Conservation (phyloP, 352 stramenopile genomes). For the Phytophthora aleatoria region DNA sequence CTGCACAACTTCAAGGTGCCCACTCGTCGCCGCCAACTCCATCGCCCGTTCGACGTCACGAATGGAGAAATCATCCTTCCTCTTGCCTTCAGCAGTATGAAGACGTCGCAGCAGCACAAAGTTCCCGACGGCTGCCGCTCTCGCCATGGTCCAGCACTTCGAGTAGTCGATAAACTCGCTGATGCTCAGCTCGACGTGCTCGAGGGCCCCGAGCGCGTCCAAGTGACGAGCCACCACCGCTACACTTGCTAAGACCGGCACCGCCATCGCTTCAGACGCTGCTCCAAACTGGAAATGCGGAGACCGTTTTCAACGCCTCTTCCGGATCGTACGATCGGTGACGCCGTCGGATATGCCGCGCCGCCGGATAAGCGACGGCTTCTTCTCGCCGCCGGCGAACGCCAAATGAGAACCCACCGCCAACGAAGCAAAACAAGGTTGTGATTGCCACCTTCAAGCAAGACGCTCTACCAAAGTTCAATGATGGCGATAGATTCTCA, state of each 20-base stretch:
- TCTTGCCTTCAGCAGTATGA: slow-evolving; percentile 13
- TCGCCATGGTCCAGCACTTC: slow-evolving; percentile 25
- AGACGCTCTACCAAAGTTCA: background rate
- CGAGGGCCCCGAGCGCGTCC: slow-evolving; percentile 20
- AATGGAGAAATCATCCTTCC: slow-evolving; percentile 9
- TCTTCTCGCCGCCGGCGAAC: background rate
- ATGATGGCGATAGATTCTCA: background rate
- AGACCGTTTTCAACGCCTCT: slow-evolving; percentile 12
- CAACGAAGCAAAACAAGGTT: background rate
- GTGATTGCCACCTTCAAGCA: no score
- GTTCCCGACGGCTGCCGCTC: slow-evolving; percentile 18
- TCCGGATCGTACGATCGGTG: slow-evolving; percentile 14
- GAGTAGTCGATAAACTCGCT: slow-evolving; percentile 35
- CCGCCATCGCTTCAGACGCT: slow-evolving; percentile 5
- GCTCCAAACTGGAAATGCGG: slow-evolving; percentile 11
- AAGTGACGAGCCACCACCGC: slow-evolving; percentile 17
- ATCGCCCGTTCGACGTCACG: slow-evolving; percentile 22
- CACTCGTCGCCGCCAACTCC: slow-evolving; percentile 20
- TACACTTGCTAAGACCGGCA: slow-evolving; percentile 22
- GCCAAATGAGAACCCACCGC: slow-evolving; percentile 2
- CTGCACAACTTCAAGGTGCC: slow-evolving; percentile 33
- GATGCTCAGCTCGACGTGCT: slow-evolving; percentile 24
- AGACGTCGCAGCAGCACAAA: slow-evolving; percentile 19
- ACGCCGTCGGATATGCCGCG: slow-evolving; percentile 23
- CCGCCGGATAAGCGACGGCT: slow-evolving; percentile 14